Evolutionary conservation across 2,329 filamentous ascomycete genomes (phyloP), one percentile per base, ranked within the genome.

Genomic region (Beauveria sp.): DNA sequence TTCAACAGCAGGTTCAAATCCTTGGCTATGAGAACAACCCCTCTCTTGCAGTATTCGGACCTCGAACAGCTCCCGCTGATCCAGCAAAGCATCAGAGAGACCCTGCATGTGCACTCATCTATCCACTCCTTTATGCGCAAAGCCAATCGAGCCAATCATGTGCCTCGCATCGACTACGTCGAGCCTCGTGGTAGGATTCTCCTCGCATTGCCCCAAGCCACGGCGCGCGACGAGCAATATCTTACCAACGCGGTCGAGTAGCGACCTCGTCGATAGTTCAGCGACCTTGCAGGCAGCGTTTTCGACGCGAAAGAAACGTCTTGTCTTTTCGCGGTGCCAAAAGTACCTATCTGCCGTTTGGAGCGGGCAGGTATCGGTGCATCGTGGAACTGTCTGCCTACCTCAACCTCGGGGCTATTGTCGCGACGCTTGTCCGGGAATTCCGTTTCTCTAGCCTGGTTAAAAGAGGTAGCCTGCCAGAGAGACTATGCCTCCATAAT

Each of bases 321-420:
- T 0, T 67, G 72, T 42, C 66, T 72, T 3, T 69, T 68, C 73
- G 71, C 64, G 74, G 71, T 24, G 71, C 72, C 1, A 67, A 66
- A 40, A 76, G 73, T 34, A 72, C 70, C 2, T 74, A 90, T 68
- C 75, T 90, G 2, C 88, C 88, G 0, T 91, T 91, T 67, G 88
- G 88, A 2, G 88, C 86, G 0, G 88, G 88, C 0, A 78, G 88
- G 50, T 88, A 91, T 71, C 78, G 88, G 22, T 91, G 88, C 67
- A 89, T 91, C 62, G 88, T 88, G 20, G 88, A 91, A 75, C 87
- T 89, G 70, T 91, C 90, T 71, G 87, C 88, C 0, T 90, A 90
- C 67, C 73, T 88, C 50, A 88, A 91, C 68, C 70, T 91, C 47
- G 79, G 81, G 18, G 84, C 84, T 9, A 89, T 91, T 63, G 73